These are phyloP conservation scores for Solanum virginianum DNA, from an alignment of 257 asterid species.

Conservation along the genomic window DNA sequence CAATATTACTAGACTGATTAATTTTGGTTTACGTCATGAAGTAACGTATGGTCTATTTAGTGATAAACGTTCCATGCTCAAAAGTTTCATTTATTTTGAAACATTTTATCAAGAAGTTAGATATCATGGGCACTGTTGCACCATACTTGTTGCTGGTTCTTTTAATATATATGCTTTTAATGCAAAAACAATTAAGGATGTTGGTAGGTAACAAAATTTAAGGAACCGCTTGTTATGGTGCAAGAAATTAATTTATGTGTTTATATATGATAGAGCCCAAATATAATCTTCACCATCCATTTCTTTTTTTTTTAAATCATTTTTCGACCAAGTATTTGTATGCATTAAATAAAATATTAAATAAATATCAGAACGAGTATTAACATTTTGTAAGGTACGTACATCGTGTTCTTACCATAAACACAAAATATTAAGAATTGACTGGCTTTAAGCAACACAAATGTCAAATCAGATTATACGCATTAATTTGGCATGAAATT, in stretches of 20 bases:
- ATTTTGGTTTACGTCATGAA: background rate
- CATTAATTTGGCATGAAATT: background rate
- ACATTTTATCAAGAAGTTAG: background rate
- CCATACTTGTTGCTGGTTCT: background rate
- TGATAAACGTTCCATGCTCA: background rate
- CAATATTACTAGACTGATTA: background rate
- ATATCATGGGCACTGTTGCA: background rate
- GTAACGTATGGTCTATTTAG: background rate
- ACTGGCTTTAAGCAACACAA: background rate
- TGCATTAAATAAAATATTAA: background rate
- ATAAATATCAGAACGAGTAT: background rate
- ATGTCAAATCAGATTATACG: background rate
- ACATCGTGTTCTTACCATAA: background rate
- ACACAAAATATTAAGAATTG: background rate
- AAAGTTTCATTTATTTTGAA: background rate
- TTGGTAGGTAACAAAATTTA: slow-evolving; percentile 20
- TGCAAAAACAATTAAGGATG: background rate
- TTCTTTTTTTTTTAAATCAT: background rate
- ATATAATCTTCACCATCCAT: background rate
- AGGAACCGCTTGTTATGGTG: slow-evolving; percentile 1
- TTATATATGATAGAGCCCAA: background rate
- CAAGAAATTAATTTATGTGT: background rate
- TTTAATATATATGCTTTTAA: background rate
- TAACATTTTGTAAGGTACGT: background rate
- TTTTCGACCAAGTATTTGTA: background rate